phyloP scores from a whole-genome alignment of 2,329 filamentous ascomycete genomes.

The Septoria linicola region DNA sequence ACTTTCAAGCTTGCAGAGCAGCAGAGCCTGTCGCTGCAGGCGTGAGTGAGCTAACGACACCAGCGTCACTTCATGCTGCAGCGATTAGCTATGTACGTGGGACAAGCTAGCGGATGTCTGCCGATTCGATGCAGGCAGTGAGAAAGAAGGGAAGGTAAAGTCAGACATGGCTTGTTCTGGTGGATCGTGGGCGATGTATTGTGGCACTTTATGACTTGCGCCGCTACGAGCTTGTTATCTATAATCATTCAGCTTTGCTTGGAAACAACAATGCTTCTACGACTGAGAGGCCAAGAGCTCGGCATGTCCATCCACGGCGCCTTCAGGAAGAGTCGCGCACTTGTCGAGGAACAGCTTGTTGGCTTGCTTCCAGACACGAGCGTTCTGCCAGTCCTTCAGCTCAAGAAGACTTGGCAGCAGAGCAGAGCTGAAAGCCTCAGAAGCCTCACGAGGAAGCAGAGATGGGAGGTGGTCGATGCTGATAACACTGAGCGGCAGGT shows the following conservation, averaged over 20 bases:
- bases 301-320: constrained; percentile 8
- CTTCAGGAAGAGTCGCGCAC: constrained; percentile 65
- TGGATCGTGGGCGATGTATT: neutral
- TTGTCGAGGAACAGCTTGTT: constrained; percentile 83
- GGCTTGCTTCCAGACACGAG: constrained; percentile 79
- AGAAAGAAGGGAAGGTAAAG: constrained; percentile 7
- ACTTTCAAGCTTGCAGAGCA: constrained; percentile 12
- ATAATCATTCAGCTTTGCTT: neutral
- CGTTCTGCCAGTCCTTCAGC: constrained; percentile 70
- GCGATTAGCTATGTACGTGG: constrained; percentile 13
- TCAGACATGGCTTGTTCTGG: neutral
- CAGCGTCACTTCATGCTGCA: constrained; percentile 4
- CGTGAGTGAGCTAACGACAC: constrained; percentile 2
- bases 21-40: neutral
- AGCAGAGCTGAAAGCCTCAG: constrained; percentile 77
- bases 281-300: constrained; percentile 13
- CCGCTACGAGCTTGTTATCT: constrained; percentile 8
- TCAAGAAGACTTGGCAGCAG: constrained; percentile 74
- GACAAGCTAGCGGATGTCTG: constrained; percentile 10
- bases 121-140: constrained; percentile 5
- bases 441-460: constrained; percentile 80
- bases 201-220: neutral
- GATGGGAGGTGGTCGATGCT: constrained; percentile 83
- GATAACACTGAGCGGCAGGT: constrained; percentile 70
- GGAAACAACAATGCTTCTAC: neutral